These are phyloP conservation scores for Leccinum imitatum DNA, from an alignment of 768 basidiomycete species.

Conservation along the genomic window DNA sequence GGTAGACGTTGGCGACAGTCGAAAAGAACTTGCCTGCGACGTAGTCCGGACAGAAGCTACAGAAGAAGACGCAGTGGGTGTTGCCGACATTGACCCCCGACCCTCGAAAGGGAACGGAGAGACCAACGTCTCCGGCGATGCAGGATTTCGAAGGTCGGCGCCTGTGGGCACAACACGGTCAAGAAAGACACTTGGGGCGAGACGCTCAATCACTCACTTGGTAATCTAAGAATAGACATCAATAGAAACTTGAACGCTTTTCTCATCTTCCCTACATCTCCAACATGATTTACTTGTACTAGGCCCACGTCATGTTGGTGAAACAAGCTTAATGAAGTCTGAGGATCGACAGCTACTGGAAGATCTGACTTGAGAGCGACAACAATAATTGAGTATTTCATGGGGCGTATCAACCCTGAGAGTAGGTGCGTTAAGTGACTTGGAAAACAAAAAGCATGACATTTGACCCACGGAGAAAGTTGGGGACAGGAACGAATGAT, in stretches of 20 bases:
- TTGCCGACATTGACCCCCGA: conserved; percentile 45
- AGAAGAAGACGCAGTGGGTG: conserved; percentile 50
- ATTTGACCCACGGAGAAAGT: conserved; percentile 63
- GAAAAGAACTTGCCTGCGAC: conserved; percentile 31
- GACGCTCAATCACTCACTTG: conserved; percentile 28
- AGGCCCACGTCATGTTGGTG: conserved; percentile 71
- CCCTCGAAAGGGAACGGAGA: conserved; percentile 57
- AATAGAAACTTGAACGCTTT: conserved; percentile 74
- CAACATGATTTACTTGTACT: conserved; percentile 63
- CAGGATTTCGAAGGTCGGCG: conserved; percentile 62
- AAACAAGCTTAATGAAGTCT: conserved; percentile 48
- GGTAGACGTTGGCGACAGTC: conserved; percentile 34
- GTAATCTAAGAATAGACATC: conserved; percentile 55
- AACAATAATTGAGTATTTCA: conserved; percentile 66
- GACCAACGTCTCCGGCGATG: conserved; percentile 60
- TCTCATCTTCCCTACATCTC: conserved; percentile 69
- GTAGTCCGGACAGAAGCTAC: conserved; percentile 34
- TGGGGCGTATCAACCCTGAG: conserved; percentile 56
- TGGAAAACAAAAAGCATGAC: conserved; percentile 1
- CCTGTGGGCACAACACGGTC: conserved; percentile 30
- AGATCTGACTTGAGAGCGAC: conserved; percentile 88
- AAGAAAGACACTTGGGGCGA: conserved; percentile 2
- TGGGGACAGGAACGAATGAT: conserved; percentile 67
- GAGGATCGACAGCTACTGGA: conserved; percentile 55
- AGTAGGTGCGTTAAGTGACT: conserved; percentile 7